Conservation (phyloP, 805 yeast species). For the Ogataea pignaliae region DNA sequence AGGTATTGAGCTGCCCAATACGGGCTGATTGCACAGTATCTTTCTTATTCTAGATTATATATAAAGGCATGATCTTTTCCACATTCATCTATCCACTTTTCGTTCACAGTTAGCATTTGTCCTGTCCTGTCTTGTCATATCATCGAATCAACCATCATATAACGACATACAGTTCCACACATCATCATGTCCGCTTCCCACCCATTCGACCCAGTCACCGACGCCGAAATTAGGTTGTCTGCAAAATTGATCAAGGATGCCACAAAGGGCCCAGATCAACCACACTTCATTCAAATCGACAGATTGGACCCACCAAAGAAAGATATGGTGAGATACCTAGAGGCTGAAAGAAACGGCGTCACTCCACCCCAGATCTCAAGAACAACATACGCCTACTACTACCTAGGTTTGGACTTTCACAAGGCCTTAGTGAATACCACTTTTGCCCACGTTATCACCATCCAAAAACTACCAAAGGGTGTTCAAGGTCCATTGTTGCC, state of each 20-base stretch:
- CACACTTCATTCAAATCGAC: conserved; percentile 65
- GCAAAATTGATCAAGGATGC: conserved; percentile 58
- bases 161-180: conserved; percentile 6
- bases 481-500: conserved; percentile 69
- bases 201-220: conserved; percentile 58
- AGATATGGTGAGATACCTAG: conserved; percentile 61
- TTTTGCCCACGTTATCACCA: conserved; percentile 56
- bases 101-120: background rate
- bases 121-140: too few species aligned
- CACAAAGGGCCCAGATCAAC: conserved; percentile 44
- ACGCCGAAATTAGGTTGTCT: conserved; percentile 53
- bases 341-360: conserved; percentile 56
- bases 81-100: background rate
- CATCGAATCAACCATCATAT: background rate
- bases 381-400: conserved; percentile 65
- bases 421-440: conserved; percentile 70
- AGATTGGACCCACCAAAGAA: conserved; percentile 76
- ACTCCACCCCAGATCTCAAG: conserved; percentile 60
- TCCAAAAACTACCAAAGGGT: conserved; percentile 53
- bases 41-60: too few species aligned
- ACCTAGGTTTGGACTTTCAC: conserved; percentile 48
- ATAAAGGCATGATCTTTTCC: background rate
- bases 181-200: conserved; percentile 30
- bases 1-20: conserved; percentile 23
- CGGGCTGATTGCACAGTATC: conserved; percentile 19